Conservation (phyloP, 164 flowering plant species). For the Annona cherimola region DNA sequence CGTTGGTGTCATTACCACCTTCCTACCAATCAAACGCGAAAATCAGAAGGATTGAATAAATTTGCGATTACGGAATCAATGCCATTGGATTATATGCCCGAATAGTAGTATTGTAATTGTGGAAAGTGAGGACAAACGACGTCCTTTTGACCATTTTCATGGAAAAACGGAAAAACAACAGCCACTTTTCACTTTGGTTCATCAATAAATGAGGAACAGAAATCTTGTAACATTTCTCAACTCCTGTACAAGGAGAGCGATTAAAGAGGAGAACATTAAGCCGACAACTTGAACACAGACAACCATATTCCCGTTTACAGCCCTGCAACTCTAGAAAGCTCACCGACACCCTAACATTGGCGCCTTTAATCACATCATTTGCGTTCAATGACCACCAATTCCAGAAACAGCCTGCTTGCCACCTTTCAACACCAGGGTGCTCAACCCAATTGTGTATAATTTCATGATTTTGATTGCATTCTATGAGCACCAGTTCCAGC, state of each 20-base stretch:
- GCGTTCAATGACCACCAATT: slow-evolving; percentile 46
- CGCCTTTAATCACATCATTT: background rate
- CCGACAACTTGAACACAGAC: background rate
- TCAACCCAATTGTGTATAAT: background rate
- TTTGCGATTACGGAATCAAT: too few relatives aligned
- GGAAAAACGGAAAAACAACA: too few relatives aligned
- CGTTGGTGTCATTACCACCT: too few relatives aligned
- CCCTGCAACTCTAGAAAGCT: background rate
- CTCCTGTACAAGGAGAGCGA: slow-evolving; percentile 4
- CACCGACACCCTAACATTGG: background rate
- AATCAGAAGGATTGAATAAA: too few relatives aligned
- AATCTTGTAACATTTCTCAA: background rate
- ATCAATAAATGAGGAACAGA: background rate
- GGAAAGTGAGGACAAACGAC: too few relatives aligned
- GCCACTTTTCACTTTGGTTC: background rate
- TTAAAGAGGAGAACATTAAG: background rate
- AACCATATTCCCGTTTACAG: slow-evolving; percentile 8
- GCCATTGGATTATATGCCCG: too few relatives aligned
- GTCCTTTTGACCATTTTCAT: too few relatives aligned
- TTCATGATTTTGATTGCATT: background rate
- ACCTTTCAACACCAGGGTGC: background rate
- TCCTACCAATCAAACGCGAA: too few relatives aligned
- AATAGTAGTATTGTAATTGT: too few relatives aligned
- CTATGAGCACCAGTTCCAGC: slow-evolving; percentile 58
- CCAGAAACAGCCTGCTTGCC: slow-evolving; percentile 20